A percentile compares a stretch with the other conserved stretches of the same genome.
These are phyloP conservation scores for Fusarium clavum DNA, from an alignment of 2,329 filamentous ascomycete species.

Conservation along the genomic window DNA sequence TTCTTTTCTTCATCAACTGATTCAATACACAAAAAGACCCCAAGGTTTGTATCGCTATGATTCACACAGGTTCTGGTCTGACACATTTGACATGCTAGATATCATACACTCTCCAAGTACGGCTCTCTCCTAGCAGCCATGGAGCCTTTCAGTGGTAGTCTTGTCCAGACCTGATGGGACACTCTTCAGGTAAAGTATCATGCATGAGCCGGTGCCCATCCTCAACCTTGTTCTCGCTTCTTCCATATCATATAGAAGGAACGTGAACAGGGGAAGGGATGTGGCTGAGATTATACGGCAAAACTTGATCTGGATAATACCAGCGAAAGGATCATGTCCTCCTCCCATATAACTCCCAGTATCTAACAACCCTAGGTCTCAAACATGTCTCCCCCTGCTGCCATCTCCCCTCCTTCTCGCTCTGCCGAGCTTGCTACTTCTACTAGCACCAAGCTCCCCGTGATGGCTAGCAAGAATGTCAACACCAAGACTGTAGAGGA, in stretches of 20 bases:
- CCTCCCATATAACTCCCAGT: constrained; percentile 54
- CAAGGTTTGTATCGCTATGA: constrained; percentile 38
- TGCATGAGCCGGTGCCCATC: constrained; percentile 73
- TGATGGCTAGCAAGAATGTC: constrained; percentile 34
- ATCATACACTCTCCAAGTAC: constrained; percentile 42
- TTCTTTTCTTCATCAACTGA: constrained; percentile 16
- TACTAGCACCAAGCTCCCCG: constrained; percentile 35
- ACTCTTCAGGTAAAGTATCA: constrained; percentile 58
- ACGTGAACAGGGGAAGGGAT: constrained; percentile 29
- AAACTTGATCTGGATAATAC: constrained; percentile 99
- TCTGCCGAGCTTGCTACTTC: constrained; percentile 57
- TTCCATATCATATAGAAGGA: background rate
- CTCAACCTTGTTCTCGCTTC: constrained; percentile 16
- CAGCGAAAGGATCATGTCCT: constrained; percentile 99
- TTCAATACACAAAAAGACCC: background rate
- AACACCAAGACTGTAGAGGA: constrained; percentile 49
- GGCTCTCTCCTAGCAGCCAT: constrained; percentile 46
- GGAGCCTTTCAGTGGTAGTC: constrained; percentile 52
- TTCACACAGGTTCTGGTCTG: constrained; percentile 19
- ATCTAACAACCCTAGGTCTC: constrained; percentile 48
- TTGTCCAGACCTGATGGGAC: constrained; percentile 54
- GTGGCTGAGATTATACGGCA: constrained; percentile 88
- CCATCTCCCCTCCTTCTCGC: constrained; percentile 68
- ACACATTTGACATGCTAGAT: constrained; percentile 43
- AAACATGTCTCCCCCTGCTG: constrained; percentile 76